These are phyloP conservation scores for Parachlorella kessleri DNA, from an alignment of 139 green algal species.

Conservation along the genomic window DNA sequence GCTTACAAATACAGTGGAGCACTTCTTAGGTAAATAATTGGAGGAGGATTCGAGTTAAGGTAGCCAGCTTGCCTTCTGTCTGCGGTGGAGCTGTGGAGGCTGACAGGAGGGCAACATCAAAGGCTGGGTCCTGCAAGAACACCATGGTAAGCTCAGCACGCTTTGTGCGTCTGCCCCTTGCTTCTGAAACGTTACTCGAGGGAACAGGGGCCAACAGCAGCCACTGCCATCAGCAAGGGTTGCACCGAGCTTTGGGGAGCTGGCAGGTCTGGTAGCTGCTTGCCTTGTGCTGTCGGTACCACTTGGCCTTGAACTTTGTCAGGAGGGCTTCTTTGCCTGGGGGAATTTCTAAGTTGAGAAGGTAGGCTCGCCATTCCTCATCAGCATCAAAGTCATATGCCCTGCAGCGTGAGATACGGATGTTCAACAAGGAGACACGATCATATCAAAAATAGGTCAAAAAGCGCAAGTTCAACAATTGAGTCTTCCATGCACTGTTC, in stretches of 20 bases:
- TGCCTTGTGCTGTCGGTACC: slow-evolving; percentile 26
- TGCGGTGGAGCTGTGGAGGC: too few species aligned
- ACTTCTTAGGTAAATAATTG: too few species aligned
- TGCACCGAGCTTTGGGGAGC: neutral
- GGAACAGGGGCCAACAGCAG: neutral
- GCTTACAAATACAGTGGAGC: too few species aligned
- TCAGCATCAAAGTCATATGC: slow-evolving; percentile 27
- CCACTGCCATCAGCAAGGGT: neutral
- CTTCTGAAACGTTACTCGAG: neutral
- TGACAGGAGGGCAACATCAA: slow-evolving; percentile 2
- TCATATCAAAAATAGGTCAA: too few species aligned
- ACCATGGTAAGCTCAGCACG: too few species aligned
- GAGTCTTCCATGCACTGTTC: too few species aligned
- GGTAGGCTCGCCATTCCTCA: slow-evolving; percentile 9
- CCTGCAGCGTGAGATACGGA: slow-evolving; percentile 9
- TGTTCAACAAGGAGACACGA: too few species aligned
- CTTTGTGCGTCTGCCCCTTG: too few species aligned
- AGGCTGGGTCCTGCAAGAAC: slow-evolving; percentile 13
- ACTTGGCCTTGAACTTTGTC: slow-evolving; percentile 32
- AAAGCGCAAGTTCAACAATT: too few species aligned
- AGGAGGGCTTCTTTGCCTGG: slow-evolving; percentile 12
- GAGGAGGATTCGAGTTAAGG: too few species aligned
- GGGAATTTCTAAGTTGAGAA: slow-evolving; percentile 17
- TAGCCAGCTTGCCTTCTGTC: too few species aligned
- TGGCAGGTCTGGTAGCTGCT: too few species aligned